Base-by-base conservation (phyloP, 345 rosid species). In the Rhodamnia rubescens region DNA sequence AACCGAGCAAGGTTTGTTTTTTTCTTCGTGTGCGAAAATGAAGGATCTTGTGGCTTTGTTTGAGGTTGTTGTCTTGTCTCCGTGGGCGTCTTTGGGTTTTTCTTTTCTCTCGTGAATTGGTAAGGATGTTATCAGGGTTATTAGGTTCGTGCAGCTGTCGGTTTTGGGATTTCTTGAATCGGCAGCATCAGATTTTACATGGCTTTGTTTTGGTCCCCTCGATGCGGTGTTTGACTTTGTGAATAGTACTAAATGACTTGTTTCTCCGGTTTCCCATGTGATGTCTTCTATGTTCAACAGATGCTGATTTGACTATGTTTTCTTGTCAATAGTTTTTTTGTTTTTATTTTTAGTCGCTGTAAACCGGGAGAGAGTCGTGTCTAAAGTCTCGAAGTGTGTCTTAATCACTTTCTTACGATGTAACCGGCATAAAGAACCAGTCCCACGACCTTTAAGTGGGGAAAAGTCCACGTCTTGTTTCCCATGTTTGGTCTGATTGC, bases 311-410 rank as follows among this genome's bases (percentile, higher is more conserved):
- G 80, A 42, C 80, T 2, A 36, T 42, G 47, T 16, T 36, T 69
- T 69, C 7, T 69, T 21, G 80, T 36, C 80, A 36, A 18, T 69
- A 36, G 11, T 36, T 69, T 10, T 32, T 16, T 32, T 16, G 18
- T 4, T 4, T 27, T 10, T 10, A 26, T 27, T 59, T 69, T 36
- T 36, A 18, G 47, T 36, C 22, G 86, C 88, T 85, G 40, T 82
- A 81, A 88, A 83, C 87, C 47, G 84, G 89, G 85, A 55, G 47
- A 86, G 55, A 69, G 78, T 69, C 80, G 53, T 74, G 85, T 84
- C 84, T 85, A 82, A 86, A 86, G 74, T 83, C 59, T 74, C 24
- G 64, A 82, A 90, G 85, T 88, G 86, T 49, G 90, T 88, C 88
- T 56, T 12, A 82, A 82, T 87, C 87, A 51, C 78, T 86, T 88